phyloP scores from a whole-genome alignment of 2,329 filamentous ascomycete species.

The Diplodia corticola region DNA sequence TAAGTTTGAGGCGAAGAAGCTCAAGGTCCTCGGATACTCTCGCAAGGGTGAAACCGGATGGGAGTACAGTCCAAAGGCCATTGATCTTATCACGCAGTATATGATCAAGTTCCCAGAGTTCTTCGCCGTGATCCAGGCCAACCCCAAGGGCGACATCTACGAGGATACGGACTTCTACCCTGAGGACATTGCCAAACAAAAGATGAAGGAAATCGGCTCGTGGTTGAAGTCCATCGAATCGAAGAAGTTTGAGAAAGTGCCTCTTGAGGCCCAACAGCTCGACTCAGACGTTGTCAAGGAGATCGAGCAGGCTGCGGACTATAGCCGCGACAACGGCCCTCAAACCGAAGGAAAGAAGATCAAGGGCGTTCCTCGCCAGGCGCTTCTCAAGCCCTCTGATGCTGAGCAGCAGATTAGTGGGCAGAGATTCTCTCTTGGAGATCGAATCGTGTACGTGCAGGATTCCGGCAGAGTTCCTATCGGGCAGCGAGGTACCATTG shows the following conservation, averaged over 20 bases:
- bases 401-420: conserved; percentile 89
- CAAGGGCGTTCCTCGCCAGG: conserved; percentile 78
- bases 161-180: conserved; percentile 85
- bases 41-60: conserved; percentile 83
- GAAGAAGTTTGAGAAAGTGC: conserved; percentile 92
- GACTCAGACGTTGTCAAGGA: conserved; percentile 84
- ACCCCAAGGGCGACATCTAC: conserved; percentile 82
- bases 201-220: conserved; percentile 88
- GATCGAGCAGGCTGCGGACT: conserved; percentile 76
- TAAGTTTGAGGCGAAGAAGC: conserved; percentile 93
- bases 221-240: conserved; percentile 93
- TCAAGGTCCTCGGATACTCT: conserved; percentile 94
- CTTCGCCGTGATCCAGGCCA: conserved; percentile 81
- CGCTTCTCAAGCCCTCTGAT: conserved; percentile 88
- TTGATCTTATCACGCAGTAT: conserved; percentile 79
- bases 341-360: conserved; percentile 67
- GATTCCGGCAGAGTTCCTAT: conserved; percentile 95
- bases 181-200: conserved; percentile 67
- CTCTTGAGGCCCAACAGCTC: conserved; percentile 91
- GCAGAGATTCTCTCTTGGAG: conserved; percentile 80
- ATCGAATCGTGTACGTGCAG: conserved; percentile 89
- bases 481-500: conserved; percentile 86
- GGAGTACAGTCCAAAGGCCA: conserved; percentile 89
- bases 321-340: conserved; percentile 54
- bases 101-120: conserved; percentile 96